Conservation (phyloP, 305 asterid species). For the Lippia alba region DNA sequence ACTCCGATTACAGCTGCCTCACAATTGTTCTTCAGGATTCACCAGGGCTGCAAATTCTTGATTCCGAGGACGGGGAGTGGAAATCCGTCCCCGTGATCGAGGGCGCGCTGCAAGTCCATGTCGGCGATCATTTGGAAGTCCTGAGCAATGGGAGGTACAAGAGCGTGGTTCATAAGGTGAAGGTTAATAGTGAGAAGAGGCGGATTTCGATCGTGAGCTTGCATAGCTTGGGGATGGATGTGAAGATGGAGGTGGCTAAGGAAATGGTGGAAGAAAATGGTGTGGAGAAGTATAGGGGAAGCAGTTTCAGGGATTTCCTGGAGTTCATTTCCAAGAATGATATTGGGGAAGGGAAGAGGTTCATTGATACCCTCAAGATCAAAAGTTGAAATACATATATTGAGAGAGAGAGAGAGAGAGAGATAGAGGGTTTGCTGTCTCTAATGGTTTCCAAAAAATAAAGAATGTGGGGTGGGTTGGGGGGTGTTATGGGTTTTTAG, state of each 20-base stretch:
- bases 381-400: neutral
- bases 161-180: conserved; percentile 43
- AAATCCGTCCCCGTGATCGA: conserved; percentile 30
- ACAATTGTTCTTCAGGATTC: conserved; percentile 45
- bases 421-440: no score
- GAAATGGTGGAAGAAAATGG: conserved; percentile 41
- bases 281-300: conserved; percentile 38
- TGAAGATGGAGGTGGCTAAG: conserved; percentile 40
- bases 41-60: conserved; percentile 38
- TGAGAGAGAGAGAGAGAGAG: neutral
- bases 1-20: conserved; percentile 48
- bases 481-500: no score
- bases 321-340: conserved; percentile 42
- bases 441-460: no score
- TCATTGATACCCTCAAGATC: conserved; percentile 34
- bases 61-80: conserved; percentile 31
- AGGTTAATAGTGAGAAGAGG: conserved; percentile 31
- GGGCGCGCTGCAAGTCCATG: conserved; percentile 41
- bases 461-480: no score
- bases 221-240: conserved; percentile 49
- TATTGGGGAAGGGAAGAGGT: conserved; percentile 42
- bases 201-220: conserved; percentile 50
- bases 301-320: conserved; percentile 49
- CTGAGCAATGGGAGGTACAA: conserved; percentile 47
- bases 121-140: conserved; percentile 53